Evolutionary conservation across 1,284 basidiomycete species (phyloP).

Genomic region (Tilletiaria anomala): DNA sequence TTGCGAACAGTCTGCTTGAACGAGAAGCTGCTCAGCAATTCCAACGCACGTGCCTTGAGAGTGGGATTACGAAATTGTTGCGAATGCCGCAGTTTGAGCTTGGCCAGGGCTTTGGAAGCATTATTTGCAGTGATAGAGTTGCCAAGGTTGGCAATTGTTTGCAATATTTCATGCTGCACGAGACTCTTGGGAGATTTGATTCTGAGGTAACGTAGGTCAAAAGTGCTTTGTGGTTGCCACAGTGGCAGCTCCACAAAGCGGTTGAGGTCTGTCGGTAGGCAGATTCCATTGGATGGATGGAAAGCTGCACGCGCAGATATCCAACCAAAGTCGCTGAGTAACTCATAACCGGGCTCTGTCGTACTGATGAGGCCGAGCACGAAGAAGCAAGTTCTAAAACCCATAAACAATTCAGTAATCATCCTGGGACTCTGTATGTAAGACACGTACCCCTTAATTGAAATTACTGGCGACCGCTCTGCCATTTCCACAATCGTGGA

Average conservation of each 20-base stretch:
- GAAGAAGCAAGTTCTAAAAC: slow-evolving; percentile 90
- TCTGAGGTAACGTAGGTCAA: slow-evolving; percentile 10
- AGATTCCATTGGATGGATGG: slow-evolving; percentile 75
- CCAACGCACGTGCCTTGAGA: slow-evolving; percentile 22
- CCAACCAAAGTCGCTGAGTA: slow-evolving; percentile 83
- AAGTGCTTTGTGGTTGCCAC: slow-evolving; percentile 47
- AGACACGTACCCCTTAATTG: slow-evolving; percentile 52
- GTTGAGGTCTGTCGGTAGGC: slow-evolving; percentile 67
- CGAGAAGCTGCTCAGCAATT: slow-evolving; percentile 47
- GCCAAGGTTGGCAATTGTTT: slow-evolving; percentile 78
- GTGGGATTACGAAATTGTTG: slow-evolving; percentile 14
- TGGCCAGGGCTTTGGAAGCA: slow-evolving; percentile 20
- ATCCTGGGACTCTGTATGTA: too few relatives aligned
- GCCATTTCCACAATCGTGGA: slow-evolving; percentile 80
- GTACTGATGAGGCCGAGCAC: slow-evolving; percentile 70
- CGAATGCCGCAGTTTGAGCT: slow-evolving; percentile 45
- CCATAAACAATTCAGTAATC: too few relatives aligned
- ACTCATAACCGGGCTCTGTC: slow-evolving; percentile 59
- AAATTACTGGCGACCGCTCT: slow-evolving; percentile 71
- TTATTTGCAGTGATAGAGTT: slow-evolving; percentile 75
- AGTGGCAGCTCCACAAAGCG: slow-evolving; percentile 59
- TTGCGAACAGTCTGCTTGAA: slow-evolving; percentile 65
- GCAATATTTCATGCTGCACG: slow-evolving; percentile 69
- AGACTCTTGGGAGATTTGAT: slow-evolving; percentile 44
- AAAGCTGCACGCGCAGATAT: slow-evolving; percentile 58